A percentile compares a stretch with the other conserved stretches of the same genome.
Conservation (phyloP, 1,284 basidiomycete species). For the Violaceomyces palustris region DNA sequence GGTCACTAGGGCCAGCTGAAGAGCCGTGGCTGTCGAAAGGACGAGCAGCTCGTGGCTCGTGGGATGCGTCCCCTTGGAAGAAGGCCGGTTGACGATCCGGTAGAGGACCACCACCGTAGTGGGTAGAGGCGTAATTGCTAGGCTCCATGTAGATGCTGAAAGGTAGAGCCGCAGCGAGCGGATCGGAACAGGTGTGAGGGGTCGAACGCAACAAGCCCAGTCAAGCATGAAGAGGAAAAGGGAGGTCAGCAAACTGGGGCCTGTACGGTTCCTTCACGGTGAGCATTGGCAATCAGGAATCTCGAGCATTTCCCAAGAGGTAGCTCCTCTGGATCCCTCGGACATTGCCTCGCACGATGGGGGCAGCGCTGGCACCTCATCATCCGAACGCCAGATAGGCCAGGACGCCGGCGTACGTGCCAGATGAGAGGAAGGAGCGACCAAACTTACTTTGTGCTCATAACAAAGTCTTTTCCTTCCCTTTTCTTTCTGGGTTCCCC, state of each 20-base stretch:
- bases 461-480: too few relatives aligned
- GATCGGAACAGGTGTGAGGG: too few relatives aligned
- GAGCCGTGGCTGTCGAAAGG: constrained; percentile 17
- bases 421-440: background rate
- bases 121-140: constrained; percentile 14
- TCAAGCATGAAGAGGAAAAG: background rate
- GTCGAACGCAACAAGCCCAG: background rate
- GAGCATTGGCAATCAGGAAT: background rate
- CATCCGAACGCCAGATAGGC: background rate
- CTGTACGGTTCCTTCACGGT: background rate
- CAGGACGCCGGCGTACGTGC: background rate
- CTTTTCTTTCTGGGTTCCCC: too few relatives aligned
- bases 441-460: constrained; percentile 27
- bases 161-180: too few relatives aligned
- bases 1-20: constrained; percentile 19
- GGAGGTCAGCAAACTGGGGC: background rate
- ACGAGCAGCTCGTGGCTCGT: constrained; percentile 25
- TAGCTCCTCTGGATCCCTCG: background rate
- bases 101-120: constrained; percentile 13
- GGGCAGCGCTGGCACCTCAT: background rate
- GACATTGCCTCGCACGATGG: background rate
- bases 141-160: constrained; percentile 29
- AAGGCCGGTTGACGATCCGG: constrained; percentile 20
- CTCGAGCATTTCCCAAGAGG: background rate
- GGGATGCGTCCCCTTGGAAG: constrained; percentile 16